Evolutionary conservation across 2,329 filamentous ascomycete genomes (phyloP), one percentile per base, ranked within the genome.

Genomic region (Lasiodiplodia hormozganensis): DNA sequence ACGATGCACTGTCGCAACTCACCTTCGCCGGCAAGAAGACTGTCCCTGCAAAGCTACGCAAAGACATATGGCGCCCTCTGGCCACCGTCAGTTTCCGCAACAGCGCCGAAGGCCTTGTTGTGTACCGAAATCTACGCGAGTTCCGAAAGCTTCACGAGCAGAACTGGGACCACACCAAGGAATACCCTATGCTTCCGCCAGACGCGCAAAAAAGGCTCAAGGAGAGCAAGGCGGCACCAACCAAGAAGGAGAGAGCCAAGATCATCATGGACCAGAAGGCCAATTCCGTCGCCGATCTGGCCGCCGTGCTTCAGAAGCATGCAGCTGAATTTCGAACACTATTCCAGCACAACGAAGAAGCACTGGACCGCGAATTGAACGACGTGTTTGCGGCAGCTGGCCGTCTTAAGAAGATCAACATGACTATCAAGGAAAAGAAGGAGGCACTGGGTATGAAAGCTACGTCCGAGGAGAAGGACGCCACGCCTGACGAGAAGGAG

Each of bases 11-110:
- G 69, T 82, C 83, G 34, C 88, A 90, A 79, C 80, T 90, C 36
- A 78, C 88, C 70, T 89, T 86, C 78, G 84, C 88, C 57, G 88
- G 88, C 79, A 90, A 90, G 75, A 89, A 90, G 76, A 87, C 87
- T 62, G 82, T 87, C 25, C 88, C 88, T 34, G 78, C 85, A 51
- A 77, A 76, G 8, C 78, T 90, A 62, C 87, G 88, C 70, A 87
- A 86, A 75, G 88, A 90, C 76, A 82, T 88, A 75, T 90, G 88
- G 88, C 80, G 80, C 16, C 88, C 88, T 0, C 85, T 88, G 76
- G 88, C 83, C 74, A 85, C 85, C 31, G 80, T 89, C 60, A 83
- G 85, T 70, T 88, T 90, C 72, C 83, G 85, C 34, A 78, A 82
- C 52, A 71, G 81, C 52, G 75, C 74, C 14, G 76, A 79, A 69